A percentile compares a stretch with the other conserved stretches of the same genome.
These are phyloP conservation scores for Leucocoprinus sp. DNA, from an alignment of 768 basidiomycete species.

Conservation along the genomic window DNA sequence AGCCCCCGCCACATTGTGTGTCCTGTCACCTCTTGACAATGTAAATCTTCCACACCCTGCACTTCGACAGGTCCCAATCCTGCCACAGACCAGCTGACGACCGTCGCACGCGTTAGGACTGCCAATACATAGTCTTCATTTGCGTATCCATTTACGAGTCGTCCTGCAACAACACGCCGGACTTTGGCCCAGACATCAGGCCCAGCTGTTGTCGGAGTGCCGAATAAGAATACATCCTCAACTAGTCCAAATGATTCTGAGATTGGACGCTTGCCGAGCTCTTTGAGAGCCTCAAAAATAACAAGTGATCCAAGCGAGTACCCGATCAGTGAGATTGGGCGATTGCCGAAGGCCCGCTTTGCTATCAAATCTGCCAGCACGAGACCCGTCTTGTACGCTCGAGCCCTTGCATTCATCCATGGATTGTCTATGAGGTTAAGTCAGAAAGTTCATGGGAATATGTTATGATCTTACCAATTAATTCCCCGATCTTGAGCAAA, in stretches of 20 bases:
- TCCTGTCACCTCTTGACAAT: slow-evolving; percentile 38
- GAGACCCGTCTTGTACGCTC: slow-evolving; percentile 43
- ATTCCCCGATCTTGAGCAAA: slow-evolving; percentile 42
- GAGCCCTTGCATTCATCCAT: slow-evolving; percentile 48
- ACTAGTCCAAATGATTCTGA: slow-evolving; percentile 37
- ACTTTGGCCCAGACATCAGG: slow-evolving; percentile 34
- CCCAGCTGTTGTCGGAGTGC: slow-evolving; percentile 38
- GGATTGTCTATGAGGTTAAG: slow-evolving; percentile 37
- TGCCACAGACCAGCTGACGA: slow-evolving; percentile 39
- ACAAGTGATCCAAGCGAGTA: slow-evolving; percentile 51
- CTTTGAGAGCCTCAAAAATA: slow-evolving; percentile 45
- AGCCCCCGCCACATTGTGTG: slow-evolving; percentile 42
- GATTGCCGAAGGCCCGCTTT: slow-evolving; percentile 42
- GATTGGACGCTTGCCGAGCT: slow-evolving; percentile 36
- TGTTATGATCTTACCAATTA: slow-evolving; percentile 34
- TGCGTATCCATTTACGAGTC: slow-evolving; percentile 48
- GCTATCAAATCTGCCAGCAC: slow-evolving; percentile 45
- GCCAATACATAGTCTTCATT: slow-evolving; percentile 46
- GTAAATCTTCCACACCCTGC: slow-evolving; percentile 44
- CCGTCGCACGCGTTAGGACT: slow-evolving; percentile 39
- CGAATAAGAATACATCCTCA: slow-evolving; percentile 49
- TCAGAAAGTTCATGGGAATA: background rate
- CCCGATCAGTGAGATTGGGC: slow-evolving; percentile 47
- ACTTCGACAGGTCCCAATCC: slow-evolving; percentile 38
- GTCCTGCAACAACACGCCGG: slow-evolving; percentile 40